These are phyloP conservation scores for Metarhizium anisopliae DNA, from an alignment of 2,329 filamentous ascomycete genomes.

Conservation along the genomic window DNA sequence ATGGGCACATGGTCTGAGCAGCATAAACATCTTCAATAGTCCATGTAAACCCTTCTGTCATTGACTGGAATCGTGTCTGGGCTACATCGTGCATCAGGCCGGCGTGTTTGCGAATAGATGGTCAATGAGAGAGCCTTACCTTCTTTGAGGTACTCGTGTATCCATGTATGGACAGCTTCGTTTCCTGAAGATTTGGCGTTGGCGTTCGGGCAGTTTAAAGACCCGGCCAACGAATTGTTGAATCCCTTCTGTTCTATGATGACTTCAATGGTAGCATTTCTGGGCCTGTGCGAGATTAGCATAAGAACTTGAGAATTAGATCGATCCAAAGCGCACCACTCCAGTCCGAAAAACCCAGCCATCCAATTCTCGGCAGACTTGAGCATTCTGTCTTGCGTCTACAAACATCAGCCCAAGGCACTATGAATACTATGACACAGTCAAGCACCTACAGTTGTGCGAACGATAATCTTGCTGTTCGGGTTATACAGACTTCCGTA, in stretches of 20 bases:
- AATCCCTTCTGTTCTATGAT: slow-evolving; percentile 55
- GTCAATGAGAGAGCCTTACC: slow-evolving; percentile 22
- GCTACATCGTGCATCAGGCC: slow-evolving; percentile 28
- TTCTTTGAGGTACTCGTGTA: slow-evolving; percentile 53
- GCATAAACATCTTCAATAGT: slow-evolving; percentile 54
- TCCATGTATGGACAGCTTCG: slow-evolving; percentile 51
- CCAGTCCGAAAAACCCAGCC: slow-evolving; percentile 68
- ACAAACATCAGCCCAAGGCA: slow-evolving; percentile 8
- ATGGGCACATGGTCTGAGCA: slow-evolving; percentile 64
- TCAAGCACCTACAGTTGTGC: slow-evolving; percentile 46
- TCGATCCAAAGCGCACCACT: slow-evolving; percentile 38
- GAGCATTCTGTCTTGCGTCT: slow-evolving; percentile 68
- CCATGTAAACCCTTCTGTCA: slow-evolving; percentile 54
- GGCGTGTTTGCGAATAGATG: neutral
- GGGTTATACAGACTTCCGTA: slow-evolving; percentile 65
- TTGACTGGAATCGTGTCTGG: slow-evolving; percentile 46
- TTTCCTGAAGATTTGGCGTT: slow-evolving; percentile 40
- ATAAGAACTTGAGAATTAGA: neutral
- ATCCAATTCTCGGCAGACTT: slow-evolving; percentile 71
- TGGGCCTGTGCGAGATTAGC: slow-evolving; percentile 33
- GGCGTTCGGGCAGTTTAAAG: slow-evolving; percentile 56
- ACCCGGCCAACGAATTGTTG: slow-evolving; percentile 65
- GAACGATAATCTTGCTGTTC: slow-evolving; percentile 61
- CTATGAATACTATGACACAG: neutral
- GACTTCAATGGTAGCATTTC: slow-evolving; percentile 63